Conservation (phyloP, 2,329 filamentous ascomycete species). For the Teratosphaeria viscida region DNA sequence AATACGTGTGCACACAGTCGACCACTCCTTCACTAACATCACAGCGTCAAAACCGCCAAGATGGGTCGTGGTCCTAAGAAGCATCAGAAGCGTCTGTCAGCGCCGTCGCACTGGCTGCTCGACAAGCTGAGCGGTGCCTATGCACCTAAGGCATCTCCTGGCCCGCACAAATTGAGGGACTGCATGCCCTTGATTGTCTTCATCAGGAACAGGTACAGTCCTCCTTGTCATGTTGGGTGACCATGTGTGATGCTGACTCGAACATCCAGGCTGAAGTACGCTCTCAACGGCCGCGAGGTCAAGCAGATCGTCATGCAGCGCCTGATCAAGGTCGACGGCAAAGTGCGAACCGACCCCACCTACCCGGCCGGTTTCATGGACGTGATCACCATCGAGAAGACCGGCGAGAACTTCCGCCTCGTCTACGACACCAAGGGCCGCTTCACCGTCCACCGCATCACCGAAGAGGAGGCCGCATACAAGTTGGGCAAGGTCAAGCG, state of each 20-base stretch:
- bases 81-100: conserved; percentile 99
- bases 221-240: not conserved
- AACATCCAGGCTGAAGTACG: conserved; percentile 87
- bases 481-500: conserved; percentile 99
- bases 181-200: conserved; percentile 99
- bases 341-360: conserved; percentile 97
- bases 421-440: conserved; percentile 99
- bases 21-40: not conserved
- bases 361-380: conserved; percentile 99
- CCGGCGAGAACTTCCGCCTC: conserved; percentile 99
- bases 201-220: conserved; percentile 59
- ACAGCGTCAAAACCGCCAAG: conserved; percentile 33
- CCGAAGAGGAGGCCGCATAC: conserved; percentile 97
- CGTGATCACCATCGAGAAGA: conserved; percentile 99
- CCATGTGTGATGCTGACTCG: not conserved
- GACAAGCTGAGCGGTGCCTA: conserved; percentile 91
- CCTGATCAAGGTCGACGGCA: conserved; percentile 98
- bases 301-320: conserved; percentile 99
- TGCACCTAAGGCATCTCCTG: conserved; percentile 58
- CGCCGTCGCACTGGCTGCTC: conserved; percentile 98
- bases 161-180: conserved; percentile 99
- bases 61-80: conserved; percentile 53
- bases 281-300: conserved; percentile 95
- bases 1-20: not conserved
- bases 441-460: conserved; percentile 99